Conservation (phyloP, 2,329 filamentous ascomycete genomes). For the Sporothrix luriei region DNA sequence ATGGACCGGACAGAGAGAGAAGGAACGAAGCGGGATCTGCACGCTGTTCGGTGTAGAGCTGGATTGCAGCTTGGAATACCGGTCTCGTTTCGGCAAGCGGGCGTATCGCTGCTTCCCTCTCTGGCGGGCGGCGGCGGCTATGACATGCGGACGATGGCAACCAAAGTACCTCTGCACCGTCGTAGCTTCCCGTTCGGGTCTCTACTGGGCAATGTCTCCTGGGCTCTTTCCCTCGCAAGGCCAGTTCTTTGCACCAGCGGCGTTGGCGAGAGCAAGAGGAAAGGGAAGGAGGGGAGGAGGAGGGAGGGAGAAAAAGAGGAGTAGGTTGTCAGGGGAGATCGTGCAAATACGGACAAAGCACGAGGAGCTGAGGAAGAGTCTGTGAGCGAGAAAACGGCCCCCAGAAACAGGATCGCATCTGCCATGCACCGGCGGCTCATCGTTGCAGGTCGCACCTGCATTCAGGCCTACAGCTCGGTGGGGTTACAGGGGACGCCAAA, state of each 20-base stretch:
- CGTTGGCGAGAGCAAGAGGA: constrained; percentile 8
- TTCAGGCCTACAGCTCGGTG: constrained; percentile 14
- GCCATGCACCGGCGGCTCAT: constrained; percentile 16
- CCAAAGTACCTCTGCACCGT: constrained; percentile 18
- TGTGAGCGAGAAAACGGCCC: background rate
- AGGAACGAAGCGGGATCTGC: constrained; percentile 4
- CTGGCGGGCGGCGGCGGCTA: constrained; percentile 12
- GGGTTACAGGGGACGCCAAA: background rate
- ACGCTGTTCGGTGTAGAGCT: background rate
- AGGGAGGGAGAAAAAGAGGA: constrained; percentile 21
- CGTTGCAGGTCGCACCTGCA: constrained; percentile 20
- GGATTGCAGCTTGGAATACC: background rate
- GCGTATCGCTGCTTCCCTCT: constrained; percentile 27
- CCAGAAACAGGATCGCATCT: constrained; percentile 17
- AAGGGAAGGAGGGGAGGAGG: constrained; percentile 9
- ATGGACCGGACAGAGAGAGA: constrained; percentile 7
- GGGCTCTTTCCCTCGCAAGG: background rate
- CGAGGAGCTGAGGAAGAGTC: background rate
- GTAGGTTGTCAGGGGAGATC: constrained; percentile 36
- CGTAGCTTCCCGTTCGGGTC: constrained; percentile 17
- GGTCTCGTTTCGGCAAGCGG: constrained; percentile 25
- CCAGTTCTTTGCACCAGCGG: background rate
- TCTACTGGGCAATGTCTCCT: background rate
- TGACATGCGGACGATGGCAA: constrained; percentile 11
- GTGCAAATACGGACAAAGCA: background rate